Evolutionary conservation across 1,284 basidiomycete genomes (phyloP), one percentile per base, ranked within the genome.

Genomic region (Sporisorium exsertum): DNA sequence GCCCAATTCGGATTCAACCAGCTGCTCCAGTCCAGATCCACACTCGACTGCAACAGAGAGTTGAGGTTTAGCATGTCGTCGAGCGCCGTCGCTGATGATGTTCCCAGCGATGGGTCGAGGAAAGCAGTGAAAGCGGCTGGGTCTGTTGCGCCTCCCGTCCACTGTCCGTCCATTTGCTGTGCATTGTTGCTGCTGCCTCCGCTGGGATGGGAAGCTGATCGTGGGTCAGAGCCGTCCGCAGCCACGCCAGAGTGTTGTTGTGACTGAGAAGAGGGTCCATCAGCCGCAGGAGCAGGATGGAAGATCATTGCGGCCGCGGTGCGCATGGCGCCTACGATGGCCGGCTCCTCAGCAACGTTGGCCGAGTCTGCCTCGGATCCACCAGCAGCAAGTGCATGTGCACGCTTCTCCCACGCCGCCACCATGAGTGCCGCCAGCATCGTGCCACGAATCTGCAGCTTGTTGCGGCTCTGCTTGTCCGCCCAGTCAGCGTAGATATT

Each of bases 21-120:
- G 24, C 45, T 18, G 26, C 40, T 53, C 56, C 60, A 69, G 51
- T 69, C 66, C 22, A 69, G 45, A n/a, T 63, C 66, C 27, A 69
- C 51, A 37, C 55, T 69, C 27, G 60, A 63, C 47, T 62, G 60
- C 40, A 69, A 20, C 27, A 63, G 56, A 18, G 60, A 45, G 40
- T 69, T 53, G 51, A 63, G 51, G 32, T 59, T 47, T 5, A 49
- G 43, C 49, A 63, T 54, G 43, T 69, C 55, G 40, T 58, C 51
- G 12, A 49, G 15, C 16, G 49, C 42, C 20, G 59, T 53, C 1
- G 32, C 29, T 0, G 33, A 54, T 10, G 33, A 54, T 10, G 56
- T 43, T 10, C 32, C 64, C 18, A 12, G 18, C 0, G 49, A 9
- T 1, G 29, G 53, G 33, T 61, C 58, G 10, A 50, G 22, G 42